Percentiles rank a stretch among this genome's conserved stretches.
Conservation (phyloP, 2,329 filamentous ascomycete genomes). For the Paecilomyces dactylethromorphus region DNA sequence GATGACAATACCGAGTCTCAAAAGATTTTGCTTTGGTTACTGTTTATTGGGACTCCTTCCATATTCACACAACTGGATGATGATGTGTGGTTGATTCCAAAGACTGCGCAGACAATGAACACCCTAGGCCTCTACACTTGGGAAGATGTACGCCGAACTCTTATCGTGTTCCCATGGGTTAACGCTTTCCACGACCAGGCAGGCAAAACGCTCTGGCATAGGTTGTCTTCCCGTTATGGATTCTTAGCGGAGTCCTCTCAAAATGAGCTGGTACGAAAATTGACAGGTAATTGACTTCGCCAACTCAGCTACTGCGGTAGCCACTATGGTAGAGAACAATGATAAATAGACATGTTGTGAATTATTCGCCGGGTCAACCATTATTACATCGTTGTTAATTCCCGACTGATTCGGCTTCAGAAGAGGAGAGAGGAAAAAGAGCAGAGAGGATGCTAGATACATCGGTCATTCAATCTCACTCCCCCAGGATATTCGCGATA, state of each 20-base stretch:
- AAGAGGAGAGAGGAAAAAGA: too few relatives aligned
- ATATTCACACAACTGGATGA: constrained; percentile 1
- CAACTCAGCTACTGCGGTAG: too few relatives aligned
- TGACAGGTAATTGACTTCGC: background rate
- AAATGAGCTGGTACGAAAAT: background rate
- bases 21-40: constrained; percentile 3
- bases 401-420: background rate
- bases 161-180: constrained; percentile 5
- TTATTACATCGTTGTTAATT: background rate
- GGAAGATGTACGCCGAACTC: background rate
- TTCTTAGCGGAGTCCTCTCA: background rate
- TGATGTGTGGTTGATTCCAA: constrained; percentile 3
- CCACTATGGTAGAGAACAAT: too few relatives aligned
- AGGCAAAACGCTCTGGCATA: constrained; percentile 2
- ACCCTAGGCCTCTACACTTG: constrained; percentile 2
- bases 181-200: constrained; percentile 2
- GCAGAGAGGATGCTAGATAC: background rate
- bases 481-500: background rate
- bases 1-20: background rate
- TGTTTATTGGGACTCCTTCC: constrained; percentile 3
- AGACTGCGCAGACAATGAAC: background rate
- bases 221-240: background rate
- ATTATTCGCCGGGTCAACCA: too few relatives aligned
- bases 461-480: background rate
- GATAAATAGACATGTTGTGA: too few relatives aligned